Base-by-base conservation (phyloP, 768 basidiomycete species). In the Galerina sulciceps region DNA sequence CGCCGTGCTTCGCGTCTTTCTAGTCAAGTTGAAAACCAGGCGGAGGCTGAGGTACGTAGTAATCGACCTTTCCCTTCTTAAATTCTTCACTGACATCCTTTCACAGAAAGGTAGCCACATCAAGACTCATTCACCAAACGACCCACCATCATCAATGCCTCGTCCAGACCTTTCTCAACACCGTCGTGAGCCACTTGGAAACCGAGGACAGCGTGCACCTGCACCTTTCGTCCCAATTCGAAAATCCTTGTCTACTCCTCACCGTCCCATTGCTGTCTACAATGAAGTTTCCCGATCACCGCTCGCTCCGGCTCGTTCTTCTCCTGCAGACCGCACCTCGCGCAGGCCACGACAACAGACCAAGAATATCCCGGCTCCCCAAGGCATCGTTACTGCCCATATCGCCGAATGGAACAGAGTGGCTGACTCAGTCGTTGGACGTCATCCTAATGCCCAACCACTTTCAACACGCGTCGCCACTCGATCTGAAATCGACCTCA, bases 341-440 rank as follows among this genome's bases (percentile, higher is more conserved):
- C 18, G 2, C 26, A 10, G 20, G 13, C 3, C 48, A 20, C 41
- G 47, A 36, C 47, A 53, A n/a, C 47, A 53, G 11, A 53, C 23
- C n/a, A 38, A 23, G 35, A 23, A 22, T 13, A 17, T 20, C 52
- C 40, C 35, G 35, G n/a, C 49, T 18, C 44, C 56, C 1, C 58
- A 53, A 42, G 48, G 59, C 22, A 23, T 48, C 34, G 59, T 65
- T 38, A 48, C 61, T 0, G 64, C 66, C 15, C 65, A 68, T 49
- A 60, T 64, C 41, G 57, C 58, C 23, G 64, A 52, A 22, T 69
- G 66, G 67, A 66, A 60, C 58, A 58, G 62, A 43, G 59, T 66
- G 64, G 69, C 69, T 55, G 69, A 70, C 58, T 23, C 51, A 6
- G 65, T 69, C 14, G 69, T 70, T 18, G 69, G 69, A 26, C 62